Evolutionary conservation across 108 stramenopile genomes (phyloP), one percentile per base, ranked within the genome.

Genomic region (Skeletonema potamos): DNA sequence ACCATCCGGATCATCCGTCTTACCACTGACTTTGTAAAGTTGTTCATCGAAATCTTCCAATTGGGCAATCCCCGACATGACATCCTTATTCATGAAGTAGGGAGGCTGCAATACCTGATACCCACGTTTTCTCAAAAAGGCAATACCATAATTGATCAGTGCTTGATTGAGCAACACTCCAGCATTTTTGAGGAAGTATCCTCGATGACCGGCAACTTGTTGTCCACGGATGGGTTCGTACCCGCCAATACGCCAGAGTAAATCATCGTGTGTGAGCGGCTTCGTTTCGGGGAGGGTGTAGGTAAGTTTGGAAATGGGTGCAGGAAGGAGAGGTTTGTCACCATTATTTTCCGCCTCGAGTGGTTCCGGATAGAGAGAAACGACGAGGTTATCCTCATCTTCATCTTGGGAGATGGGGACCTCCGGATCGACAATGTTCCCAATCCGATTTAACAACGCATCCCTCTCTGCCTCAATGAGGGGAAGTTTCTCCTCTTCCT

Each of bases 41-140:
- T 98, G 97, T 82, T 99, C 98, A 79, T 99, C 99, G 82, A 98
- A 99, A 80, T 99, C 98, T 59, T 98, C 97, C 70, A 99, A 85
- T 73, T 99, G 98, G 6, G 99, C 99, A 69, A 99, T 98, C 57
- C 93, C 94, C 51, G 96, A 87, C 99, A 99, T 99, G 79, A 99
- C 97, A 15, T 98, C 97, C 94, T 99, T 99, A 72, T 98, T 98
- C 98, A 99, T 98, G 74, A 99, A 91, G 85, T 91, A 99, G 37
- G 99, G 99, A 33, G 99, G 98, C 87, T 99, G 98, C 28, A 99
- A 67, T 17, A 98, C 89, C 60, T 93, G 85, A 85, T 99, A 99
- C 3, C 85, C 96, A 37, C 92, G 82, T 61, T 87, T 89, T 20
- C 89, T 59, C 60, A 98, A 82, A 73, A 99, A 99, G 72, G 96